These are phyloP conservation scores for Phialophora macrospora DNA, from an alignment of 2,329 filamentous ascomycete species.

Conservation along the genomic window DNA sequence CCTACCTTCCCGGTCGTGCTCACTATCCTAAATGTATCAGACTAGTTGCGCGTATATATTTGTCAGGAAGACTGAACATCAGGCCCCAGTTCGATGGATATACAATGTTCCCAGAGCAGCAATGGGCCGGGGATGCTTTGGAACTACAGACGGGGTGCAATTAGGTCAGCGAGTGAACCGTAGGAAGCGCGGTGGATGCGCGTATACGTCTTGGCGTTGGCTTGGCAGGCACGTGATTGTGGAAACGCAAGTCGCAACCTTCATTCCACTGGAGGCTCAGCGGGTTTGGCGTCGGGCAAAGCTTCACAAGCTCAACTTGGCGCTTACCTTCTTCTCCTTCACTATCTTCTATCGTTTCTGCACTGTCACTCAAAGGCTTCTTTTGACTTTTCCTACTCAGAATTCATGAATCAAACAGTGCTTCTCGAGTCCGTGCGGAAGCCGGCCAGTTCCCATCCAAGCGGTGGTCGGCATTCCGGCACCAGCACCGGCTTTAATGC, in stretches of 20 bases:
- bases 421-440: neutral
- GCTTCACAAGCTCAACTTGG: neutral
- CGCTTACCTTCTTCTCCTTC: neutral
- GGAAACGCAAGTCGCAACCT: neutral
- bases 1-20: neutral
- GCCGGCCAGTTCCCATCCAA: neutral
- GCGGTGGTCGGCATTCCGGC: neutral
- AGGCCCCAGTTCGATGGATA: neutral
- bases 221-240: neutral
- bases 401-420: neutral
- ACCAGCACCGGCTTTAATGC: neutral
- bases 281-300: neutral
- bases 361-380: neutral
- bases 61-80: neutral
- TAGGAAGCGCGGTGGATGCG: neutral
- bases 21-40: neutral
- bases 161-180: no score
- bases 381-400: neutral
- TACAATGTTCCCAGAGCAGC: neutral
- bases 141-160: no score
- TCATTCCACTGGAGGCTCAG: neutral
- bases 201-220: neutral
- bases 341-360: neutral
- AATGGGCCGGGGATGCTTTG: no score
- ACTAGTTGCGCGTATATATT: slow-evolving; percentile 3